Percentiles rank a stretch among this genome's conserved stretches.
Conservation (phyloP, 306 rosid species). For the Gleditsia sinensis region DNA sequence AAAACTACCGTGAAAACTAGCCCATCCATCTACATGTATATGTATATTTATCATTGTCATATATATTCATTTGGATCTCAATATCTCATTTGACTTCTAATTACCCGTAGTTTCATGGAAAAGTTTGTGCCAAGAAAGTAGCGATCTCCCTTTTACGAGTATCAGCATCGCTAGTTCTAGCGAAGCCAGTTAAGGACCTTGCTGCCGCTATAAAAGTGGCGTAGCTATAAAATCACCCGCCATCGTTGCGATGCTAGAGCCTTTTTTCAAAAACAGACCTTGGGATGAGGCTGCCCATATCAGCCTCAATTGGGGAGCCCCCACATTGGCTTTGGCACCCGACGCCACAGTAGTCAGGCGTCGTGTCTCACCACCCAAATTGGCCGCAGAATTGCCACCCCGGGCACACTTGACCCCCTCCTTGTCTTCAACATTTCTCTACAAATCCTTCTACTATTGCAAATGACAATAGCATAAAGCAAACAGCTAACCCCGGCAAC, state of each 20-base stretch:
- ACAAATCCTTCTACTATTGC: conserved; percentile 26
- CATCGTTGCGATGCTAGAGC: conserved; percentile 57
- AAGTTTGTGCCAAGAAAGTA: conserved; percentile 76
- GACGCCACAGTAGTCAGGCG: conserved; percentile 19
- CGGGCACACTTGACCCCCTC: conserved; percentile 47
- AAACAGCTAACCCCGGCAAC: no score
- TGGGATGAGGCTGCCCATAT: conserved; percentile 32
- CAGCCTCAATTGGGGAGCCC: conserved; percentile 5
- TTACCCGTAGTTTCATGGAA: conserved; percentile 73
- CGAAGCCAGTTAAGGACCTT: conserved; percentile 46
- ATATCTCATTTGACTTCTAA: no score
- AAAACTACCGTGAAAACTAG: no score
- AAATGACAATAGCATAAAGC: no score
- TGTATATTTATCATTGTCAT: no score
- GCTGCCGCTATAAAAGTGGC: conserved; percentile 56
- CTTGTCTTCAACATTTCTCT: conserved; percentile 55
- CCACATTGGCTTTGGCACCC: conserved; percentile 58
- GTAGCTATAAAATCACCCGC: conserved; percentile 48
- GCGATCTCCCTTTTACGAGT: conserved; percentile 59
- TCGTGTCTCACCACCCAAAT: conserved; percentile 47
- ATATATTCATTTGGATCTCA: no score
- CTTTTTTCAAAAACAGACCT: conserved; percentile 35
- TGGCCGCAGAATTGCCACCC: conserved; percentile 51
- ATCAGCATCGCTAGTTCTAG: conserved; percentile 51
- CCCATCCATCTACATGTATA: no score